Evolutionary conservation across 345 rosid species (phyloP).

Genomic region (Toxicodendron radicans): DNA sequence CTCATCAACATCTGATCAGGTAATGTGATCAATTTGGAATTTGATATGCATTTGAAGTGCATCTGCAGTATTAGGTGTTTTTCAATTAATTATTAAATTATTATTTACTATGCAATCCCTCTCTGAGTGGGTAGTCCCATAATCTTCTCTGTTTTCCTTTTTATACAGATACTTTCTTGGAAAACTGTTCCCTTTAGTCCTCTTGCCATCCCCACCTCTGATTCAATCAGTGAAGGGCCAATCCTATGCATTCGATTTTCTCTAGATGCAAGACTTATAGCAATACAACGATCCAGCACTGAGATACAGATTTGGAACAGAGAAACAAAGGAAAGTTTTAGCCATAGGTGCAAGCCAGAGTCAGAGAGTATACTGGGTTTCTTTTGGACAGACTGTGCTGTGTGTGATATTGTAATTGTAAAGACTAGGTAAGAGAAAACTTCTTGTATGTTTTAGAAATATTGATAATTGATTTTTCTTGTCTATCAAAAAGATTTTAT

Average conservation of each 20-base stretch:
- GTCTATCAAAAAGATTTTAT: too few relatives aligned
- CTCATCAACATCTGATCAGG: conserved; percentile 67
- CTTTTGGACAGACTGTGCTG: conserved; percentile 95
- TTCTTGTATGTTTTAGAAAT: conserved; percentile 16
- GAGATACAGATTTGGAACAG: conserved; percentile 75
- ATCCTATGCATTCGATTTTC: conserved; percentile 74
- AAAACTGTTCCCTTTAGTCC: conserved; percentile 70
- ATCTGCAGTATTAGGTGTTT: not conserved
- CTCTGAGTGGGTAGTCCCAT: conserved; percentile 7
- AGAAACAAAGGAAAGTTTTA: conserved; percentile 67
- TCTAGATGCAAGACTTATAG: conserved; percentile 73
- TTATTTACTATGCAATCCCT: conserved; percentile 6
- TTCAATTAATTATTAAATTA: not conserved
- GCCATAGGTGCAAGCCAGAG: conserved; percentile 65
- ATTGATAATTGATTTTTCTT: too few relatives aligned
- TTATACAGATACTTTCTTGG: conserved; percentile 77
- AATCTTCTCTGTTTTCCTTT: conserved; percentile 17
- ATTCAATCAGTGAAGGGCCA: conserved; percentile 81
- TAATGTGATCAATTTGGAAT: conserved; percentile 26
- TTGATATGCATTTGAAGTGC: not conserved
- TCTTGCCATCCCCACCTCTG: conserved; percentile 55
- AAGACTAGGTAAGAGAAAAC: conserved; percentile 72
- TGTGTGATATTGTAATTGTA: conserved; percentile 76
- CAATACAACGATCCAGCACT: conserved; percentile 72
- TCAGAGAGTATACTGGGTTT: conserved; percentile 87